phyloP scores from a whole-genome alignment of 2,329 filamentous ascomycete species.

The Xenosphaeropsis pyriputrescens region DNA sequence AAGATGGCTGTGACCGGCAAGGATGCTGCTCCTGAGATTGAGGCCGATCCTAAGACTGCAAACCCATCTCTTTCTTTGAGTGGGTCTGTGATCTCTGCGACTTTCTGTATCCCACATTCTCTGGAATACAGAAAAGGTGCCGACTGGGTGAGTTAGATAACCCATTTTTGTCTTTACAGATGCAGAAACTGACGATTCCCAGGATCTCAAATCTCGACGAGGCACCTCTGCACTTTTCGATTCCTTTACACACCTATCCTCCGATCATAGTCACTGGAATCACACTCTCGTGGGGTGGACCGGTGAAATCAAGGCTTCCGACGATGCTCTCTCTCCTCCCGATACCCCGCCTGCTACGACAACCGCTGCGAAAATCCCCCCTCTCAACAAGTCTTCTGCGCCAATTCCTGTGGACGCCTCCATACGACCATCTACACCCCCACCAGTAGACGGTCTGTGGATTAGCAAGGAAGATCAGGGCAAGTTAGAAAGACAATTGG shows the following conservation, averaged over 20 bases:
- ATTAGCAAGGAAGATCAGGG: constrained; percentile 56
- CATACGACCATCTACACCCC: constrained; percentile 37
- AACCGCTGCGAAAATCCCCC: constrained; percentile 26
- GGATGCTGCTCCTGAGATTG: too few species aligned
- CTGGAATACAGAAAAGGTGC: constrained; percentile 40
- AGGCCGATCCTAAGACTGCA: constrained; percentile 25
- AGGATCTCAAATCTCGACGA: constrained; percentile 64
- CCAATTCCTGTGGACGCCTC: constrained; percentile 60
- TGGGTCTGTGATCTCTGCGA: constrained; percentile 52
- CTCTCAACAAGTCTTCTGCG: constrained; percentile 62
- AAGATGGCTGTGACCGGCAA: too few species aligned
- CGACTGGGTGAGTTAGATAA: constrained; percentile 38
- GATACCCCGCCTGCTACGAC: constrained; percentile 33
- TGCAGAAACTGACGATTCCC: constrained; percentile 2
- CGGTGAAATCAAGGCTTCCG: constrained; percentile 56
- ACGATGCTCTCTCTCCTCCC: constrained; percentile 28
- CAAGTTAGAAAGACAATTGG: constrained; percentile 60
- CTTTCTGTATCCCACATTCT: constrained; percentile 47
- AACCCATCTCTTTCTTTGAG: constrained; percentile 42
- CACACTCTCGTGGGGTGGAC: constrained; percentile 93
- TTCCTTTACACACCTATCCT: constrained; percentile 76
- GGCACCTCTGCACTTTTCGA: constrained; percentile 90
- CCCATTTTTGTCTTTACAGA: neutral
- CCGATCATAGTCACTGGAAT: constrained; percentile 72
- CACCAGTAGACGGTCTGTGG: constrained; percentile 52